These are phyloP conservation scores for Candida frijolesensis DNA, from an alignment of 1,139 yeast species.

Conservation along the genomic window DNA sequence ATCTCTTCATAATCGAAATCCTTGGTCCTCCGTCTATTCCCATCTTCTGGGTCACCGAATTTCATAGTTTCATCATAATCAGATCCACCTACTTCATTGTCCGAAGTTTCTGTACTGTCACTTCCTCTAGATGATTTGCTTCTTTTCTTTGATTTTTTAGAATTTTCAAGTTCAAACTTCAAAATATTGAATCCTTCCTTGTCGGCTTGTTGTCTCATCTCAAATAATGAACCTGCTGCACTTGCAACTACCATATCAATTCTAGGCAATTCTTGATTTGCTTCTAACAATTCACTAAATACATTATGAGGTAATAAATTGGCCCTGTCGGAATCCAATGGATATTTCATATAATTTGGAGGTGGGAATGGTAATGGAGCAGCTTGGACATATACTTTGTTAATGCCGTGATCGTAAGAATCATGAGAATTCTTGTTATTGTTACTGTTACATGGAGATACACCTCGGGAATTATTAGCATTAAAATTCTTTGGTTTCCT, in stretches of 20 bases:
- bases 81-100: neutral
- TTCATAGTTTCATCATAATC: neutral
- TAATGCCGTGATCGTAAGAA: neutral
- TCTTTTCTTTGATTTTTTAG: neutral
- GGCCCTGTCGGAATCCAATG: slow-evolving; percentile 39
- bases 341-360: slow-evolving; percentile 52
- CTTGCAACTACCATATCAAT: slow-evolving; percentile 52
- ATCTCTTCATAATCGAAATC: neutral
- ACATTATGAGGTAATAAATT: slow-evolving; percentile 41
- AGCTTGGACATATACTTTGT: slow-evolving; percentile 24
- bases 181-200: slow-evolving; percentile 34
- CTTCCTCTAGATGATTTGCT: neutral
- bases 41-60: neutral
- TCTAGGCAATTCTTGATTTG: slow-evolving; percentile 40
- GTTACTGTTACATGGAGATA: neutral
- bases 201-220: slow-evolving; percentile 36
- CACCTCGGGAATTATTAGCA: slow-evolving; percentile 1
- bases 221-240: slow-evolving; percentile 50
- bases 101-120: slow-evolving; percentile 1
- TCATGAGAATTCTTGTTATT: too few relatives aligned
- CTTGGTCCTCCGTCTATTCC: neutral
- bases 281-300: slow-evolving; percentile 39
- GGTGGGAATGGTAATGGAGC: slow-evolving; percentile 55
- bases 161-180: slow-evolving; percentile 13
- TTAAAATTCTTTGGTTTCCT: slow-evolving; percentile 7